Conservation (phyloP, 768 basidiomycete species). For the Boletus speciosus region DNA sequence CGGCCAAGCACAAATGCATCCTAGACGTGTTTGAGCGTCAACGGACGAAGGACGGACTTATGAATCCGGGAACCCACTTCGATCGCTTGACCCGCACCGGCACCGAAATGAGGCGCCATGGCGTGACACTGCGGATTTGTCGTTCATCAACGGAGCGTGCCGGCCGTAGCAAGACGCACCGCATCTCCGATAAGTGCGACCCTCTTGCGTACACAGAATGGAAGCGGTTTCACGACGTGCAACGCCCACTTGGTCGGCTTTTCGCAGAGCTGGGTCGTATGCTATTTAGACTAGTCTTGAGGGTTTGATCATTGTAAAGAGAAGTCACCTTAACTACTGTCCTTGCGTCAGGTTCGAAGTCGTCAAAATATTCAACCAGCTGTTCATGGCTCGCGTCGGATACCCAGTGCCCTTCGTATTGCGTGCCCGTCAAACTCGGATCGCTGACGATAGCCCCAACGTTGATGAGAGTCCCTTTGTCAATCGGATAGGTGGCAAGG, state of each 20-base stretch:
- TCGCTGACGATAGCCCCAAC: constrained; percentile 31
- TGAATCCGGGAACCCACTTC: constrained; percentile 8
- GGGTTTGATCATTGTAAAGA: neutral
- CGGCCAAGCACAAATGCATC: constrained; percentile 21
- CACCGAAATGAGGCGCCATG: constrained; percentile 24
- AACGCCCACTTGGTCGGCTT: constrained; percentile 43
- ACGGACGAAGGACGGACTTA: neutral
- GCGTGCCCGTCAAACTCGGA: constrained; percentile 27
- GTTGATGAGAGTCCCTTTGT: constrained; percentile 36
- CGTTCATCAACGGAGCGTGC: neutral
- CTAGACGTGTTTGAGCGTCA: neutral
- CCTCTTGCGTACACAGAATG: constrained; percentile 36
- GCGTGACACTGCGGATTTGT: constrained; percentile 17
- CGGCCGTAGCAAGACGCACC: constrained; percentile 20
- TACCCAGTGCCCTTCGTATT: constrained; percentile 33
- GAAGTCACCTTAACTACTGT: constrained; percentile 27
- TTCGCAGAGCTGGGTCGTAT: constrained; percentile 31
- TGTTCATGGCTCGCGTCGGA: constrained; percentile 32
- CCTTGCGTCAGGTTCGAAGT: constrained; percentile 38
- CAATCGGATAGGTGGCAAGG: constrained; percentile 39
- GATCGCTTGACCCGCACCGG: constrained; percentile 28
- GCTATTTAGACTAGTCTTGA: neutral
- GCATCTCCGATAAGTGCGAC: constrained; percentile 52
- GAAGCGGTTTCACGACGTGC: constrained; percentile 40
- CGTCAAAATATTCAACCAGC: constrained; percentile 26